phyloP scores from a whole-genome alignment of 768 basidiomycete species.

The Suillus subluteus region DNA sequence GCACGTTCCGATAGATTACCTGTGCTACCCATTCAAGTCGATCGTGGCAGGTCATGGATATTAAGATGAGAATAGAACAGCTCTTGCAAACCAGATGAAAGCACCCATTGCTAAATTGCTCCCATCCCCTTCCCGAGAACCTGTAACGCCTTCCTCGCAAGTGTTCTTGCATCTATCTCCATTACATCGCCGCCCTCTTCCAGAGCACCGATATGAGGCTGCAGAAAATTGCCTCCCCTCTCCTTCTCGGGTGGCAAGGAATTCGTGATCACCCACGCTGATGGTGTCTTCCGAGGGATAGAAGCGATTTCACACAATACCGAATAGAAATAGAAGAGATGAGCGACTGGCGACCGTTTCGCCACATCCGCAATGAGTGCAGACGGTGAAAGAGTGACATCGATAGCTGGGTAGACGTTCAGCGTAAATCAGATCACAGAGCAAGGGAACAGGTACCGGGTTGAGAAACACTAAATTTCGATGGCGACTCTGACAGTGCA shows the following conservation, averaged over 20 bases:
- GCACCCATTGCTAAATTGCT: slow-evolving; percentile 23
- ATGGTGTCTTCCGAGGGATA: slow-evolving; percentile 67
- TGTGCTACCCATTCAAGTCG: neutral
- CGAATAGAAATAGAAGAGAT: slow-evolving; percentile 87
- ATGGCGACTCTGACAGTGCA: slow-evolving; percentile 67
- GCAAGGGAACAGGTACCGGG: slow-evolving; percentile 50
- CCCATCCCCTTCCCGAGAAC: slow-evolving; percentile 80
- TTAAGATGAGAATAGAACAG: slow-evolving; percentile 3
- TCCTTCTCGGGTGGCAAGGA: slow-evolving; percentile 13
- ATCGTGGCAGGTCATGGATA: neutral
- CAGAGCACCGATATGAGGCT: slow-evolving; percentile 25
- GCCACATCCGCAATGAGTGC: slow-evolving; percentile 70
- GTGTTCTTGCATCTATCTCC: slow-evolving; percentile 64
- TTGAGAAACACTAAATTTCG: slow-evolving; percentile 52
- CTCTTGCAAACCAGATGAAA: neutral
- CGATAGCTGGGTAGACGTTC: slow-evolving; percentile 34
- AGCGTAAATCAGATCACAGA: slow-evolving; percentile 4
- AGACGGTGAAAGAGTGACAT: slow-evolving; percentile 50
- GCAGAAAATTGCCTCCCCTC: slow-evolving; percentile 15
- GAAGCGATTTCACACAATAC: slow-evolving; percentile 80
- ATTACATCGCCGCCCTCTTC: slow-evolving; percentile 31
- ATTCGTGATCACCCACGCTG: slow-evolving; percentile 56
- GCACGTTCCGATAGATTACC: neutral
- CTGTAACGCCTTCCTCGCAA: slow-evolving; percentile 70
- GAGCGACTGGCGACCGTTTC: slow-evolving; percentile 75